These are phyloP conservation scores for Alternaria brassicicola DNA, from an alignment of 2,329 filamentous ascomycete genomes.

Conservation along the genomic window DNA sequence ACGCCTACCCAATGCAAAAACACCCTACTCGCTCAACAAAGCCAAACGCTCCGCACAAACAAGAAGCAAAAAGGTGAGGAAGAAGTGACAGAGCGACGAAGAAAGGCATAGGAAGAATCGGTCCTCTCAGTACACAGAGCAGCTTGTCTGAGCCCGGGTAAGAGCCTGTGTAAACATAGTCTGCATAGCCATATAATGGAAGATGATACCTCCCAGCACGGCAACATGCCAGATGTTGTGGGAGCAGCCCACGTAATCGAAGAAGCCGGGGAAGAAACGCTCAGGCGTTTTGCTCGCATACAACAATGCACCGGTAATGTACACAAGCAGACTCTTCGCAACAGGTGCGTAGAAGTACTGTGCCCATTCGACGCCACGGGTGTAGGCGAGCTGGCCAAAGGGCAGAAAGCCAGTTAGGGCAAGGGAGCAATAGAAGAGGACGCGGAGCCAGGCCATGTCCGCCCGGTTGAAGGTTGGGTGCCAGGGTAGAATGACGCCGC, in stretches of 20 bases:
- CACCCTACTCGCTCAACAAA: constrained; percentile 6
- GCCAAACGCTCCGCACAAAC: constrained; percentile 4
- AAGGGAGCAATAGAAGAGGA: constrained; percentile 88
- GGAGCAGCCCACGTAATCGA: constrained; percentile 93
- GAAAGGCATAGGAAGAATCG: not conserved
- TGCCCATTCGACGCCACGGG: constrained; percentile 80
- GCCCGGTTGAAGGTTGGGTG: constrained; percentile 90
- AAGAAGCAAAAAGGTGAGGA: not conserved
- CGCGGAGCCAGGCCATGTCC: constrained; percentile 92
- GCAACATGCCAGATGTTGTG: constrained; percentile 98
- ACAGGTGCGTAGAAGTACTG: constrained; percentile 88
- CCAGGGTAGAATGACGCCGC: constrained; percentile 92
- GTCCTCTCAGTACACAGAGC: constrained; percentile 36
- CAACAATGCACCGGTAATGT: constrained; percentile 80
- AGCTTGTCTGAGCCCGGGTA: constrained; percentile 41
- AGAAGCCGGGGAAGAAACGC: constrained; percentile 88
- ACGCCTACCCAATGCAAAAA: constrained; percentile 4
- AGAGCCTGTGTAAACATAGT: constrained; percentile 76
- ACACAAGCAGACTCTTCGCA: constrained; percentile 83
- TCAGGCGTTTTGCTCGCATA: constrained; percentile 95
- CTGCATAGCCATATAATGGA: constrained; percentile 96
- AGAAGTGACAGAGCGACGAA: not conserved
- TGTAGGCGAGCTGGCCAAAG: constrained; percentile 79
- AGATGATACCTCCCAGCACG: constrained; percentile 93
- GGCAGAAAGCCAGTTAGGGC: constrained; percentile 89